These are phyloP conservation scores for Arachnomyces sp. DNA, from an alignment of 2,329 filamentous ascomycete genomes.

Conservation along the genomic window DNA sequence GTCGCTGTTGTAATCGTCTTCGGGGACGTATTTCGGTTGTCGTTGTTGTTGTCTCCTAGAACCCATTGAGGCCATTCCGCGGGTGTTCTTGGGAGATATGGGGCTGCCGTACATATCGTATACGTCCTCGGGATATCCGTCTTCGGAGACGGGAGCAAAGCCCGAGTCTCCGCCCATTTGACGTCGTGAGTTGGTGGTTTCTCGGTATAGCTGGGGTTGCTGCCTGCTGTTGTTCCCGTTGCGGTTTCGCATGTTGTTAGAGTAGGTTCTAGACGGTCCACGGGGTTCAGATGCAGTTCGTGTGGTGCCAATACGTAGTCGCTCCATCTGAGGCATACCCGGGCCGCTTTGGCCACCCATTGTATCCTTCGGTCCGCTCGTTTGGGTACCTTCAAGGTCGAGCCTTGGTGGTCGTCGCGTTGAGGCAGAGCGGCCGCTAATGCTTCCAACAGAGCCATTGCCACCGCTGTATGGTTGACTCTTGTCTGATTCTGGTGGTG, in stretches of 20 bases:
- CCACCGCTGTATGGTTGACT: constrained; percentile 17
- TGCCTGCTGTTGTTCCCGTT: constrained; percentile 20
- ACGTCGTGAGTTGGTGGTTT: constrained; percentile 23
- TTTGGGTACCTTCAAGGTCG: constrained; percentile 28
- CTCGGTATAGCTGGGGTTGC: constrained; percentile 20
- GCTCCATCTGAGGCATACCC: constrained; percentile 23
- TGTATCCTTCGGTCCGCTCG: constrained; percentile 41
- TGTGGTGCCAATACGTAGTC: constrained; percentile 38
- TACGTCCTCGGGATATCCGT: constrained; percentile 36
- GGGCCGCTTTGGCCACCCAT: constrained; percentile 14
- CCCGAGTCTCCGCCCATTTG: constrained; percentile 24
- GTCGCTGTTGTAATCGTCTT: constrained; percentile 64
- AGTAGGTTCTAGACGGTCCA: constrained; percentile 28
- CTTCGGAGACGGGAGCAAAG: constrained; percentile 19
- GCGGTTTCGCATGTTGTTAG: constrained; percentile 19
- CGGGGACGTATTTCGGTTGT: constrained; percentile 62
- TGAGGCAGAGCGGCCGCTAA: constrained; percentile 38
- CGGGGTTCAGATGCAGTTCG: constrained; percentile 46
- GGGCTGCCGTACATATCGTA: constrained; percentile 62
- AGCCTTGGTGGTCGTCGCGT: constrained; percentile 41
- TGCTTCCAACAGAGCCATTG: constrained; percentile 18
- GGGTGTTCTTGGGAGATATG: constrained; percentile 17
- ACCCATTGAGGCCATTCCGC: constrained; percentile 25
- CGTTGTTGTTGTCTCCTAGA: constrained; percentile 29
- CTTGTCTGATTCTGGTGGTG: constrained; percentile 81